These are phyloP conservation scores for Boletus eberwhitei DNA, from an alignment of 768 basidiomycete species.

Conservation along the genomic window DNA sequence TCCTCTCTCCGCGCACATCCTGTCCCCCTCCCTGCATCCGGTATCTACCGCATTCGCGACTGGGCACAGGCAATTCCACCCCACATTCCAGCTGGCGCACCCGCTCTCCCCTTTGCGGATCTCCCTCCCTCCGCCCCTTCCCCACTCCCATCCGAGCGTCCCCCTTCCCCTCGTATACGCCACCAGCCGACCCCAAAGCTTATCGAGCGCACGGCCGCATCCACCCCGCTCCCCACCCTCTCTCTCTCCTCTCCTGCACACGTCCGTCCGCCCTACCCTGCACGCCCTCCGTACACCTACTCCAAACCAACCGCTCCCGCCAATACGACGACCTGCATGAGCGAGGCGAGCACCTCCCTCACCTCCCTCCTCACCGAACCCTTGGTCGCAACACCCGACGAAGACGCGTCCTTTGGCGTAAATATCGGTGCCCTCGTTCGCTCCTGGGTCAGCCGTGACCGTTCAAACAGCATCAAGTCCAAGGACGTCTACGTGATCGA, in stretches of 20 bases:
- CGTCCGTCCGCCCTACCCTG: slow-evolving; percentile 26
- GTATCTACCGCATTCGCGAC: slow-evolving; percentile 20
- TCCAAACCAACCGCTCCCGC: slow-evolving; percentile 33
- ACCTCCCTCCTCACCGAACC: slow-evolving; percentile 46
- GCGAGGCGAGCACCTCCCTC: slow-evolving; percentile 48
- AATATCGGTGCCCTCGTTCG: slow-evolving; percentile 43
- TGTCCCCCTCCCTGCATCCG: neutral
- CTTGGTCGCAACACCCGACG: slow-evolving; percentile 39
- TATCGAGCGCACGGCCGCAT: slow-evolving; percentile 32
- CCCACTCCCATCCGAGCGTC: slow-evolving; percentile 2
- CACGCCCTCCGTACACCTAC: slow-evolving; percentile 33
- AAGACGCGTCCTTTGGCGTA: slow-evolving; percentile 42
- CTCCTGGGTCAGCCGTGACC: slow-evolving; percentile 27
- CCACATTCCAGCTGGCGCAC: slow-evolving; percentile 31
- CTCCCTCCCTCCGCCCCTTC: slow-evolving; percentile 1
- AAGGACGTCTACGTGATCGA: slow-evolving; percentile 24
- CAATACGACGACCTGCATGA: slow-evolving; percentile 33
- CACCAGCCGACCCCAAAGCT: slow-evolving; percentile 33
- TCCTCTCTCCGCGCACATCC: slow-evolving; percentile 10
- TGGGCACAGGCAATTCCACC: slow-evolving; percentile 34
- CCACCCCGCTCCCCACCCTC: slow-evolving; percentile 43
- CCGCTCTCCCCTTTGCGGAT: slow-evolving; percentile 27
- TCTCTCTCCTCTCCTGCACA: slow-evolving; percentile 44
- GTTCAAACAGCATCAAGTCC: slow-evolving; percentile 21
- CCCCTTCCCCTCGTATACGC: slow-evolving; percentile 22